Conservation (phyloP, 176 grass and related monocot species). For the Eleusine coracana region DNA sequence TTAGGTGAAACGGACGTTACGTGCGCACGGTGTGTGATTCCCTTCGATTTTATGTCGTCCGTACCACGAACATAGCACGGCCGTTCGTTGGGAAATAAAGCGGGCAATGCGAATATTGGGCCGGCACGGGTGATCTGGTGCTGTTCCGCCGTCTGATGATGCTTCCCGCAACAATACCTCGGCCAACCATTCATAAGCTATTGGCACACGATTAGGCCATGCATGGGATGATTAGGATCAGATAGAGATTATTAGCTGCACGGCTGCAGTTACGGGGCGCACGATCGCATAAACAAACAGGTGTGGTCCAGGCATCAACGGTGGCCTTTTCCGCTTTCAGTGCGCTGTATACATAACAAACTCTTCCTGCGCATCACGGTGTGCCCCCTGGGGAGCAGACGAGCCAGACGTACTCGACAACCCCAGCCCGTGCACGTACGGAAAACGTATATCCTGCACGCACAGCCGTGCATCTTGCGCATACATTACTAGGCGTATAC, state of each 20-base stretch:
- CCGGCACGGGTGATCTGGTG: neutral
- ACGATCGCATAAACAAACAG: neutral
- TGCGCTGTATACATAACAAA: neutral
- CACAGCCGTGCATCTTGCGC: neutral
- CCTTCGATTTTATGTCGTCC: neutral
- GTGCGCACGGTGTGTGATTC: neutral
- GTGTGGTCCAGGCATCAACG: slow-evolving; percentile 5
- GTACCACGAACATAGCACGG: slow-evolving; percentile 13
- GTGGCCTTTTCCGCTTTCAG: neutral
- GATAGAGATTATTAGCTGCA: slow-evolving; percentile 10
- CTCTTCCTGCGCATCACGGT: neutral
- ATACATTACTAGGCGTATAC: neutral
- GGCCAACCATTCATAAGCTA: neutral
- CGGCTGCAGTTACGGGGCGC: neutral
- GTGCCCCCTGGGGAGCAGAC: slow-evolving; percentile 16
- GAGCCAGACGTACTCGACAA: neutral
- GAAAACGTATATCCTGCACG: neutral
- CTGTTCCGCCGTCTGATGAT: neutral
- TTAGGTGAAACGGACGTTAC: neutral
- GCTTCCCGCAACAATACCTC: neutral
- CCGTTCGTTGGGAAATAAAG: slow-evolving; percentile 2
- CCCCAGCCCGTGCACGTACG: slow-evolving; percentile 17
- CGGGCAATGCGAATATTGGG: neutral
- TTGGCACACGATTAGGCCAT: neutral
- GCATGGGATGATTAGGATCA: neutral